Evolutionary conservation across 2,329 filamentous ascomycete species (phyloP).

Genomic region (Huntiella moniliformis): DNA sequence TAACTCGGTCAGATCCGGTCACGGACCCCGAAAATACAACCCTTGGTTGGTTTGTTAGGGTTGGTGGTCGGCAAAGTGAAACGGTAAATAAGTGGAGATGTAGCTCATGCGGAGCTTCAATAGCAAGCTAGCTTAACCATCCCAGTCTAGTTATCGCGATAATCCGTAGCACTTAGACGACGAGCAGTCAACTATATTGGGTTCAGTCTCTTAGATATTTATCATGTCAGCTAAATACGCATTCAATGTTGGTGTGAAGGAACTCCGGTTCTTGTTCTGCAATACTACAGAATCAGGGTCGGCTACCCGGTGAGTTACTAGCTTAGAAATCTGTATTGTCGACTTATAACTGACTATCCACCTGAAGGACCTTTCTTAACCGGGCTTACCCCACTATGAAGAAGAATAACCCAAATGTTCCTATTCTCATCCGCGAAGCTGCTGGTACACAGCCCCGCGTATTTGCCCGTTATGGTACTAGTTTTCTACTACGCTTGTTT

Average conservation of each 20-base stretch:
- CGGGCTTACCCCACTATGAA: constrained; percentile 96
- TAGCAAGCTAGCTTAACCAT: neutral
- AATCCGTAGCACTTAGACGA: neutral
- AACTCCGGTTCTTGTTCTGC: constrained; percentile 94
- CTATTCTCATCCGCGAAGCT: constrained; percentile 90
- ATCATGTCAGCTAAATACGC: constrained; percentile 51
- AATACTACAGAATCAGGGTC: constrained; percentile 84
- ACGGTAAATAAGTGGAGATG: too few species aligned
- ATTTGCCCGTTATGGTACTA: constrained; percentile 75
- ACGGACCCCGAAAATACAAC: too few species aligned
- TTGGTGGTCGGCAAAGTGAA: too few species aligned
- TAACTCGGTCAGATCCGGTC: too few species aligned
- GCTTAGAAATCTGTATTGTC: neutral
- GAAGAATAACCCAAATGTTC: constrained; percentile 88
- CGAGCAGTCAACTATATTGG: too few species aligned
- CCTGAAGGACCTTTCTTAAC: constrained; percentile 62
- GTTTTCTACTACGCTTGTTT: neutral
- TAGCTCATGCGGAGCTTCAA: too few species aligned
- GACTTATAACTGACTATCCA: neutral
- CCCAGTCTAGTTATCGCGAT: neutral
- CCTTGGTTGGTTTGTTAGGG: too few species aligned
- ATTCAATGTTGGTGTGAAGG: constrained; percentile 75
- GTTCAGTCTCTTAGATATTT: neutral
- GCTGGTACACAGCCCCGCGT: constrained; percentile 66
- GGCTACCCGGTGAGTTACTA: constrained; percentile 49